Evolutionary conservation across 352 stramenopile genomes (phyloP), one percentile per base, ranked within the genome.

Genomic region (Phytophthora fragariaefolia): DNA sequence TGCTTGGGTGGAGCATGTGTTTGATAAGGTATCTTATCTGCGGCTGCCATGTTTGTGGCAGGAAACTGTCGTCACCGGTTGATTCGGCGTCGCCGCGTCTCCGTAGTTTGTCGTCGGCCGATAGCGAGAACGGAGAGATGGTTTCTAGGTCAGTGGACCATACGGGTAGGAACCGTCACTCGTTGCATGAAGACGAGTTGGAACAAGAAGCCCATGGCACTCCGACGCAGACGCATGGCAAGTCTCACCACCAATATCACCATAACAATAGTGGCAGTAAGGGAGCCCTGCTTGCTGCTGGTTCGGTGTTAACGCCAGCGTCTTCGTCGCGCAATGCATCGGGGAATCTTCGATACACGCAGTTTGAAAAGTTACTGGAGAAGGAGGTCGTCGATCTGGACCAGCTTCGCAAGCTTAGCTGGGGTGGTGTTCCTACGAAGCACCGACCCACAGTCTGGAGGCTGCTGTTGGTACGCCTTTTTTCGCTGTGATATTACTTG

Each of bases 361-460:
- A 94, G 61, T 96, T 96, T 34, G 74, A 83, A 26, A 69, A 70
- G 27, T 58, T 96, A 53, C 61, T 96, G 22, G 69, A 85, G 53
- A 87, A 83, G 17, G 83, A 95, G 46, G 83, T 89, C 12, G 82
- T 98, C 18, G 92, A 98, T 51, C 64, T 98, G 42, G 88, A 97
- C 43, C 82, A 93, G 58, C 78, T 99, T 42, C 85, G 91, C 4
- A 84, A 93, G 36, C 69, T 98, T 32, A 96, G 89, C 59, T 99
- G 96, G 96, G 93, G 92, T 45, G 95, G 96, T 17, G 82, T 98
- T 23, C 92, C 96, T 4, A 79, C 80, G 5, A 76, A 93, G 22
- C 82, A 96, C 69, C 80, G 95, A 15, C 81, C 91, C 2, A 90
- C 83, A n/a, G 87, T 92, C 28, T 99, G 98, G 98, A 95, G 98